These are phyloP conservation scores for Prunella vulgaris DNA, from an alignment of 257 asterid species.

Conservation along the genomic window DNA sequence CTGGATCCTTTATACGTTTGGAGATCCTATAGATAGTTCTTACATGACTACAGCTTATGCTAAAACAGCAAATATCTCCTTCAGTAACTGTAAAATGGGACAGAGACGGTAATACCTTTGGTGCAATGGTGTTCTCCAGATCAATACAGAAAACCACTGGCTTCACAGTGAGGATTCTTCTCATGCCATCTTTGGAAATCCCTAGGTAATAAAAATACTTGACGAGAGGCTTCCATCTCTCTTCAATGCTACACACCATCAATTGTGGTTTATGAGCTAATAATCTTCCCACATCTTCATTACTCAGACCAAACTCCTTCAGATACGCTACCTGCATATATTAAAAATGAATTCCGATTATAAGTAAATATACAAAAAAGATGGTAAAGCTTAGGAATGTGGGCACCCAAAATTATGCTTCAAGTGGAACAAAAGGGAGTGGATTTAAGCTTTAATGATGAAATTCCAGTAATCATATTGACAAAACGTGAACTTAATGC, in stretches of 20 bases:
- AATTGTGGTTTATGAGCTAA: constrained; percentile 85
- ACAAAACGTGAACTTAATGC: no score
- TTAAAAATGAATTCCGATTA: constrained; percentile 1
- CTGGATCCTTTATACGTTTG: not conserved
- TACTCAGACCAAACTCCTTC: constrained; percentile 75
- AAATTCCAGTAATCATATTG: no score
- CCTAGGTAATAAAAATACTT: constrained; percentile 93
- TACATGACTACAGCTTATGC: not conserved
- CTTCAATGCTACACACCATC: constrained; percentile 91
- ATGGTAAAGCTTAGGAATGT: no score
- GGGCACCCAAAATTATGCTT: no score
- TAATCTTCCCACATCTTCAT: constrained; percentile 77
- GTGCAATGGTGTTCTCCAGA: constrained; percentile 61
- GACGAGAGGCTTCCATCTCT: constrained; percentile 81
- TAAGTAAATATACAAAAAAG: not conserved
- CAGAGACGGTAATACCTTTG: constrained; percentile 56
- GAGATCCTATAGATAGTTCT: not conserved
- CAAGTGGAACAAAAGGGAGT: no score
- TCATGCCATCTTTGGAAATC: constrained; percentile 81
- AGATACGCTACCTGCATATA: constrained; percentile 59
- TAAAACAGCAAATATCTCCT: not conserved
- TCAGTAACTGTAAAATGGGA: not conserved
- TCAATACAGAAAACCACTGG: constrained; percentile 86
- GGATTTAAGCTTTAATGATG: no score
- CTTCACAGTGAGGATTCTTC: constrained; percentile 69